phyloP scores from a whole-genome alignment of 139 green algal species.

The Pseudopediastrum boryanum region DNA sequence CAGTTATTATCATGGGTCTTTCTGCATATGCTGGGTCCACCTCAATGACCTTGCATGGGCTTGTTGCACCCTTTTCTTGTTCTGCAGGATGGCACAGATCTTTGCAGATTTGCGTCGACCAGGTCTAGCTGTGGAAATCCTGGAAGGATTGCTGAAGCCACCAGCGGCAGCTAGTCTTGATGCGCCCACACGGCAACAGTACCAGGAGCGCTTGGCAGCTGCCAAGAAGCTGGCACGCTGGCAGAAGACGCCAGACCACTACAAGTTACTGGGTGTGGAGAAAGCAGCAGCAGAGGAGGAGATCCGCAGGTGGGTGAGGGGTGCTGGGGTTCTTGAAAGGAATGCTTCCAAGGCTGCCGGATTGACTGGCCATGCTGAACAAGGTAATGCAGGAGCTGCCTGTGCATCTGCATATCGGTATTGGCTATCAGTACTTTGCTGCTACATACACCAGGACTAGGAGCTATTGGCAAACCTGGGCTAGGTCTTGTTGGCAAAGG shows the following conservation, averaged over 20 bases:
- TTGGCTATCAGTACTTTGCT: no score
- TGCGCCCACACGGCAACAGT: neutral
- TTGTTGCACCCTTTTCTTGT: no score
- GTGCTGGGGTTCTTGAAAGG: neutral
- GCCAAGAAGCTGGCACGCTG: conserved; percentile 21
- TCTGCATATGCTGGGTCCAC: no score
- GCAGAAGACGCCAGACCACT: conserved; percentile 67
- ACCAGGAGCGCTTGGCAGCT: conserved; percentile 28
- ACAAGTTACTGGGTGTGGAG: conserved; percentile 62
- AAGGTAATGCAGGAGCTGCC: no score
- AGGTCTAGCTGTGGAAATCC: conserved; percentile 37
- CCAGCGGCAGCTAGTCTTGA: neutral
- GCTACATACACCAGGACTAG: no score
- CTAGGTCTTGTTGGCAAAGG: no score
- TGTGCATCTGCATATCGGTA: no score
- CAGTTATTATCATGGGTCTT: no score
- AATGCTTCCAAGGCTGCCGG: neutral
- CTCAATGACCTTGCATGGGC: no score
- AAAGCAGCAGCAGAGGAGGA: conserved; percentile 10
- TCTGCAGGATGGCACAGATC: conserved; percentile 28
- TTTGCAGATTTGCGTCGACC: conserved; percentile 43
- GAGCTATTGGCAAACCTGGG: no score
- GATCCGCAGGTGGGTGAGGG: conserved; percentile 22
- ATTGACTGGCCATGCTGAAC: conserved; percentile 17
- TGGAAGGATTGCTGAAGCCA: conserved; percentile 33